Conservation (phyloP, 176 grass and related monocot genomes). For the Oryza rufipogon region DNA sequence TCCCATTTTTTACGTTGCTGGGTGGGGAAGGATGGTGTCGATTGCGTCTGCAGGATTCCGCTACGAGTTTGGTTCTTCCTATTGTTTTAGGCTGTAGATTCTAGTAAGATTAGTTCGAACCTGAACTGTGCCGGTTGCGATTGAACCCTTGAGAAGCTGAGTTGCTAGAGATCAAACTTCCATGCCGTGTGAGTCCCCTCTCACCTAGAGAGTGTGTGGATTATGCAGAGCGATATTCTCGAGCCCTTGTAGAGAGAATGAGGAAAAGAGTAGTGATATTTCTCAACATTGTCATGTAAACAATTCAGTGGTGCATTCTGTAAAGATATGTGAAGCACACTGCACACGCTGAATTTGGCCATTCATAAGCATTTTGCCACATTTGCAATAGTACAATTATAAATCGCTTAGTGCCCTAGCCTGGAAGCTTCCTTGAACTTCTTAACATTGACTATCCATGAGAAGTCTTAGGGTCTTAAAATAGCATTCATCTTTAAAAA, state of each 20-base stretch:
- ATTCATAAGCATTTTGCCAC: neutral
- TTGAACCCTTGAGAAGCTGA: neutral
- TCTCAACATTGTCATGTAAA: neutral
- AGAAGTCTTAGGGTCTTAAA: neutral
- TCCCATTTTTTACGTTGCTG: neutral
- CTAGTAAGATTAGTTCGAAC: too few species aligned
- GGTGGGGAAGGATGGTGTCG: neutral
- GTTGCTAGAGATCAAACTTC: neutral
- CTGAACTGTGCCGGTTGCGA: neutral
- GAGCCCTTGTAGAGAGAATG: neutral
- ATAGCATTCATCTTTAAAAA: neutral
- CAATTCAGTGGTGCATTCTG: neutral
- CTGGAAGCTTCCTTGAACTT: neutral
- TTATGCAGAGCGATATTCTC: neutral
- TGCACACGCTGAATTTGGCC: neutral
- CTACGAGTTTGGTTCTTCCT: neutral
- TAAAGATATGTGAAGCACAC: neutral
- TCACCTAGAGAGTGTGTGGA: neutral
- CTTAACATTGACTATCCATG: neutral
- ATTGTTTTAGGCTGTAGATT: too few species aligned
- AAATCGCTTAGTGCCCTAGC: neutral
- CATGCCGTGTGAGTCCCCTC: neutral
- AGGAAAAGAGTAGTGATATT: neutral
- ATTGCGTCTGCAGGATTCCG: slow-evolving; percentile 11
- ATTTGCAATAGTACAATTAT: neutral